Percentiles rank a stretch among this genome's conserved stretches.
Conservation (phyloP, 2,329 filamentous ascomycete genomes). For the Colletotrichum somersetense region DNA sequence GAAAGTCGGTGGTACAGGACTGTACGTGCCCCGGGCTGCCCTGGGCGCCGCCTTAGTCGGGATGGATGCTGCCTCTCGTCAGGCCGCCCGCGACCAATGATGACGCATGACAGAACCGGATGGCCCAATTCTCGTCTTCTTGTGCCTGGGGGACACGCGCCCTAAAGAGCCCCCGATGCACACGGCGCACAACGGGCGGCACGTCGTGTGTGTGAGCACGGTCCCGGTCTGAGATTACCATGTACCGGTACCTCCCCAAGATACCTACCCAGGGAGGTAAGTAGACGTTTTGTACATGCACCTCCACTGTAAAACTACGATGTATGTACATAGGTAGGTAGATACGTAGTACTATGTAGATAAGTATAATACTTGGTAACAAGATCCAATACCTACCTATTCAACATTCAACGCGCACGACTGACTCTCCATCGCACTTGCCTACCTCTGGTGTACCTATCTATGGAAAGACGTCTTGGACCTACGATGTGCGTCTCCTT, state of each 20-base stretch:
- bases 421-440: background rate
- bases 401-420: too few relatives aligned
- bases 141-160: constrained; percentile 27
- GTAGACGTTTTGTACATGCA: too few relatives aligned
- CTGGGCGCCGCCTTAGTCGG: constrained; percentile 5
- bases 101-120: constrained; percentile 21
- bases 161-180: constrained; percentile 16
- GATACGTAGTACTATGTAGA: too few relatives aligned
- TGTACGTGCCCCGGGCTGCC: constrained; percentile 2
- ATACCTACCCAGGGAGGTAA: too few relatives aligned
- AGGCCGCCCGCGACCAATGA: constrained; percentile 23
- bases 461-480: too few relatives aligned
- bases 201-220: constrained; percentile 10
- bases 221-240: constrained; percentile 5
- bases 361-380: too few relatives aligned
- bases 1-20: background rate
- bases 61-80: background rate
- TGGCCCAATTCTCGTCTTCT: constrained; percentile 21
- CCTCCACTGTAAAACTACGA: too few relatives aligned
- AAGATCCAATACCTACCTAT: too few relatives aligned
- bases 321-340: too few relatives aligned
- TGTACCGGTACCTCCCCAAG: too few relatives aligned
- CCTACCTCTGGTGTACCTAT: too few relatives aligned
- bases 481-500: too few relatives aligned
- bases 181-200: constrained; percentile 24